A percentile compares a stretch with the other conserved stretches of the same genome.
Conservation (phyloP, 768 basidiomycete genomes). For the Cystofilobasidium bisporidii region DNA sequence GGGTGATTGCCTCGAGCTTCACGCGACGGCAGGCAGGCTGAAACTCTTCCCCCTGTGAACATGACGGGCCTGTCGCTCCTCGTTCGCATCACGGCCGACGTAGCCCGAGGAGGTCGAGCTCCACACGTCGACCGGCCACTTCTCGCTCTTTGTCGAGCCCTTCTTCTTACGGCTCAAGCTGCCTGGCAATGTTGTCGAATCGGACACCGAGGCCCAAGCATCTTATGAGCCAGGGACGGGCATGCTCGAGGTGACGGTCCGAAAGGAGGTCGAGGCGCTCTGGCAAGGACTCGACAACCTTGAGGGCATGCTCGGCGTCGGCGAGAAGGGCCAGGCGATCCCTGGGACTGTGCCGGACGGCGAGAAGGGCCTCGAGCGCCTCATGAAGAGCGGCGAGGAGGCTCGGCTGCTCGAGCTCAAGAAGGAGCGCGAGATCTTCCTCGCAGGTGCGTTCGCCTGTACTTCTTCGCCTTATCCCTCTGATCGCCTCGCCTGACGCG, state of each 20-base stretch:
- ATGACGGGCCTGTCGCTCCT: slow-evolving; percentile 17
- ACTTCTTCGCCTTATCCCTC: too few relatives aligned
- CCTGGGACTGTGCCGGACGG: slow-evolving; percentile 32
- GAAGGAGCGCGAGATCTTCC: slow-evolving; percentile 48
- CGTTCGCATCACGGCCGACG: slow-evolving; percentile 22
- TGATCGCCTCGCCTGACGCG: too few relatives aligned
- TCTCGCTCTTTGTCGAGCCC: slow-evolving; percentile 69
- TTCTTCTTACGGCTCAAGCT: slow-evolving; percentile 77
- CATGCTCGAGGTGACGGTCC: slow-evolving; percentile 62
- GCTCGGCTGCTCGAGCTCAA: slow-evolving; percentile 49
- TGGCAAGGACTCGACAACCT: slow-evolving; percentile 72
- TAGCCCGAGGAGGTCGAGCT: slow-evolving; percentile 78
- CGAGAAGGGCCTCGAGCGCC: slow-evolving; percentile 34
- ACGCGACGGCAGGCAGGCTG: too few relatives aligned
- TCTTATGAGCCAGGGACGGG: slow-evolving; percentile 68
- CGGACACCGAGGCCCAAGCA: slow-evolving; percentile 57
- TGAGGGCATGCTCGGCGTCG: slow-evolving; percentile 59
- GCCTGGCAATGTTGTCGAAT: slow-evolving; percentile 54
- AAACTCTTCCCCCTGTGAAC: neutral
- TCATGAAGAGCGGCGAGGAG: slow-evolving; percentile 45
- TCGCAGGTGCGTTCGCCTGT: slow-evolving; percentile 47
- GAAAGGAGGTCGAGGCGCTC: slow-evolving; percentile 57
- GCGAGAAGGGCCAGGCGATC: slow-evolving; percentile 28
- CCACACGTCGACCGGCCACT: slow-evolving; percentile 56
- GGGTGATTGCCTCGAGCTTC: too few relatives aligned